A percentile compares a stretch with the other conserved stretches of the same genome.
Conservation (phyloP, 1,139 yeast species). For the Meyerozyma athensensis region DNA sequence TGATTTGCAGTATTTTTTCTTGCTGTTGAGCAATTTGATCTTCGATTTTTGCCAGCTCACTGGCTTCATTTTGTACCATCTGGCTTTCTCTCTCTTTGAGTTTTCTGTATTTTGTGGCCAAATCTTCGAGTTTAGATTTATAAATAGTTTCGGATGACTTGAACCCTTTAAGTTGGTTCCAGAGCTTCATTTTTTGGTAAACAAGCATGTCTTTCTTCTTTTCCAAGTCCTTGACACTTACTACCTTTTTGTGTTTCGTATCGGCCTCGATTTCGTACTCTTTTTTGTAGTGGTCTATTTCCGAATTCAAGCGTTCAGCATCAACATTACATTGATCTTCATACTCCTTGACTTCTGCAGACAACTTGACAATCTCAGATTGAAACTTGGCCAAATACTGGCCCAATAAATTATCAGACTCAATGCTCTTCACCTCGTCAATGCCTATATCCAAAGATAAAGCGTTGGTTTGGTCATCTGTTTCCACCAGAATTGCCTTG, state of each 20-base stretch:
- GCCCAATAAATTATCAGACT: conserved; percentile 17
- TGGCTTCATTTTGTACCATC: conserved; percentile 17
- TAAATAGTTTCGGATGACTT: conserved; percentile 17
- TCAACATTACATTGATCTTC: conserved; percentile 21
- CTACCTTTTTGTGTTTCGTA: conserved; percentile 25
- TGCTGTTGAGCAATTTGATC: conserved; percentile 13
- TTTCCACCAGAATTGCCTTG: not conserved
- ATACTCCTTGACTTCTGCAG: conserved; percentile 22
- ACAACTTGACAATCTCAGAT: conserved; percentile 23
- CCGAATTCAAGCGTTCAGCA: conserved; percentile 17
- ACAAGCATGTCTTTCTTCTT: conserved; percentile 26
- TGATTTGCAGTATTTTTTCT: conserved; percentile 13
- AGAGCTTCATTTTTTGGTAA: conserved; percentile 31
- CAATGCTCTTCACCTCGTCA: conserved; percentile 17
- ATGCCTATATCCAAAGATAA: conserved; percentile 11
- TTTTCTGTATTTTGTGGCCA: conserved; percentile 20
- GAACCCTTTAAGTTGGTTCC: conserved; percentile 21
- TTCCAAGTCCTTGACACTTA: conserved; percentile 31
- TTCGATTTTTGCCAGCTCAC: conserved; percentile 19
- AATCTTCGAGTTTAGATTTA: conserved; percentile 20
- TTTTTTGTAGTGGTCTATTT: conserved; percentile 17
- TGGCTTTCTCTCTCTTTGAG: conserved; percentile 22
- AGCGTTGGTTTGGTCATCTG: conserved; percentile 2
- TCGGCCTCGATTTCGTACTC: conserved; percentile 33
- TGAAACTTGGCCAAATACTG: conserved; percentile 24